These are phyloP conservation scores for Blastobotrys raffinosifermentans DNA, from an alignment of 1,139 yeast species.

Conservation along the genomic window DNA sequence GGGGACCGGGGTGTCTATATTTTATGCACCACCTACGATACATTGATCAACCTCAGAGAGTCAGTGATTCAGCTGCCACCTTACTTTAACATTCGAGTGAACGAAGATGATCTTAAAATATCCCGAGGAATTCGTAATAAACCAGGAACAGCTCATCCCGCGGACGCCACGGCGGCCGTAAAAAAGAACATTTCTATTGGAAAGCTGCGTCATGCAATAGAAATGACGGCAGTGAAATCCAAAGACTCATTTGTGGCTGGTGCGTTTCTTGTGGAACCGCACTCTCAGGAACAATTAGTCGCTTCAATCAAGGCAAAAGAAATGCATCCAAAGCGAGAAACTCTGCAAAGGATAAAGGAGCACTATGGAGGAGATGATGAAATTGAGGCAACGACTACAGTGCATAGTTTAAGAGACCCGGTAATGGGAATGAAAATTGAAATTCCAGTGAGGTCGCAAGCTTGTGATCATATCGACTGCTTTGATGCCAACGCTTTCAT, in stretches of 20 bases:
- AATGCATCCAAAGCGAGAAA: conserved; percentile 27
- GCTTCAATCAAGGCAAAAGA: conserved; percentile 25
- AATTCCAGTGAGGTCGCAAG: conserved; percentile 35
- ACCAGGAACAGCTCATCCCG: conserved; percentile 37
- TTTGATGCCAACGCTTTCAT: conserved; percentile 37
- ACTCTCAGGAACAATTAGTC: conserved; percentile 23
- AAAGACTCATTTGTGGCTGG: conserved; percentile 25
- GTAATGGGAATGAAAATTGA: conserved; percentile 33
- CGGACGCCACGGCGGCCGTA: conserved; percentile 29
- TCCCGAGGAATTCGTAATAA: conserved; percentile 35
- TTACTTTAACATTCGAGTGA: conserved; percentile 21
- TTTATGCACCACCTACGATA: conserved; percentile 17
- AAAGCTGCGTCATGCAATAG: conserved; percentile 21
- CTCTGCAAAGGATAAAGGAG: conserved; percentile 21
- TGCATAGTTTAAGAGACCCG: conserved; percentile 36
- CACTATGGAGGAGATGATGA: conserved; percentile 35
- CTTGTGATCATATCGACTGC: conserved; percentile 39
- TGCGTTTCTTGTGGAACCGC: conserved; percentile 26
- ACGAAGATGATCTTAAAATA: conserved; percentile 13
- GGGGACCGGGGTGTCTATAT: conserved; percentile 17
- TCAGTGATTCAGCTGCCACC: conserved; percentile 24
- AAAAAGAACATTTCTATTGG: conserved; percentile 6
- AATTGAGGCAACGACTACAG: conserved; percentile 32
- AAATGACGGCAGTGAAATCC: conserved; percentile 20
- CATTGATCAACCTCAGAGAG: conserved; percentile 5